These are phyloP conservation scores for Wickerhamiella siamensis DNA, from an alignment of 805 yeast genomes.

Conservation along the genomic window DNA sequence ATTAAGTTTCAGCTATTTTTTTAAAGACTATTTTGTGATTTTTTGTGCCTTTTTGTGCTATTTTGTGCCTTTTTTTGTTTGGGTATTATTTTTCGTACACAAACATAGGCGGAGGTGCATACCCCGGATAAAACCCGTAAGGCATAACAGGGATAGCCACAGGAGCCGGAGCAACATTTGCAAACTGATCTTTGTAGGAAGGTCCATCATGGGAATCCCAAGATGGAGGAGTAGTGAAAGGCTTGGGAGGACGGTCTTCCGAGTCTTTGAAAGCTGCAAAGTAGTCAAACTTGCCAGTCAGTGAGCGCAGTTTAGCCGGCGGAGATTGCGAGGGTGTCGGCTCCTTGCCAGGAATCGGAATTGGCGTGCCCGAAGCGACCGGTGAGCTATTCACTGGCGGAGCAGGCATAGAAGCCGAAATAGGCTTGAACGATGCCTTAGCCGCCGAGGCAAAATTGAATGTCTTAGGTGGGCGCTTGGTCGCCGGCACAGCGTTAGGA, in stretches of 20 bases:
- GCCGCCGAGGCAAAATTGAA: neutral
- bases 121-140: conserved; percentile 3
- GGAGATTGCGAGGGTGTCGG: neutral
- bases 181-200: conserved; percentile 10
- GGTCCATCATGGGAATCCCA: conserved; percentile 8
- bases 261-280: conserved; percentile 24
- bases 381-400: neutral
- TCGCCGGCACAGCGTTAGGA: conserved; percentile 11
- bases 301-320: neutral
- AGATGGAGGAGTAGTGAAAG: conserved; percentile 14
- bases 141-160: conserved; percentile 1
- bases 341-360: neutral
- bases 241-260: conserved; percentile 19
- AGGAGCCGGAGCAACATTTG: neutral
- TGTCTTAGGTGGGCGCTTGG: neutral
- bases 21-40: neutral
- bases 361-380: neutral
- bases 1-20: neutral
- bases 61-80: too few relatives aligned
- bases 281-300: conserved; percentile 9
- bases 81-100: neutral
- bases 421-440: neutral
- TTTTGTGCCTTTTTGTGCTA: too few relatives aligned
- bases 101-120: conserved; percentile 1
- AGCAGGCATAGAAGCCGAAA: neutral